phyloP scores from a whole-genome alignment of 805 yeast species.

The Metschnikowia lochheadii region DNA sequence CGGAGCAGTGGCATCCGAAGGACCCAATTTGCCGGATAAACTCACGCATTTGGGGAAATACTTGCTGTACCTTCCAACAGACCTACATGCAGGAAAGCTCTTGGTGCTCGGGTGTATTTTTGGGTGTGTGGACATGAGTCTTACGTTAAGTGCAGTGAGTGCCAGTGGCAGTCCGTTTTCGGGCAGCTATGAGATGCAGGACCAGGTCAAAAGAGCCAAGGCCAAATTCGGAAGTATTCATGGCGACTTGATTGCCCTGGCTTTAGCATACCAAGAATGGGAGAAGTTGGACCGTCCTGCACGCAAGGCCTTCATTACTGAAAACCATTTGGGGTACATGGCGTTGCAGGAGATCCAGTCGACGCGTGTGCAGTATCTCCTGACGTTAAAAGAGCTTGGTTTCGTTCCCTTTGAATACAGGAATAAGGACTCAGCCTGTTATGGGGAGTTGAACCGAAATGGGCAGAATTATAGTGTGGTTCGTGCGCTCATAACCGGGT shows the following conservation, averaged over 20 bases:
- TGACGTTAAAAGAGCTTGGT: constrained; percentile 73
- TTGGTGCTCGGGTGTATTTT: constrained; percentile 76
- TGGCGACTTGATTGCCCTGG: constrained; percentile 76
- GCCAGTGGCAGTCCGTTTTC: constrained; percentile 74
- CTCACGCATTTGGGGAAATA: constrained; percentile 78
- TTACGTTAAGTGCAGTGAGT: constrained; percentile 76
- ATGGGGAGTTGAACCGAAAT: constrained; percentile 46
- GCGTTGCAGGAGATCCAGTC: constrained; percentile 69
- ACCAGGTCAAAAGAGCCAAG: constrained; percentile 46
- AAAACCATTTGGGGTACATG: constrained; percentile 57
- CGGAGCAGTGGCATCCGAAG: constrained; percentile 55
- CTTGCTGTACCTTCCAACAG: constrained; percentile 79
- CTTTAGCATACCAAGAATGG: constrained; percentile 57
- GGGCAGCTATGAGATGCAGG: constrained; percentile 59
- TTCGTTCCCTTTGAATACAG: constrained; percentile 57
- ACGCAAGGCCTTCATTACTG: constrained; percentile 44
- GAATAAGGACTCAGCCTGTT: not conserved
- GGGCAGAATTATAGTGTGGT: constrained; percentile 47
- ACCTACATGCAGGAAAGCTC: constrained; percentile 79
- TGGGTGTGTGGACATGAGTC: constrained; percentile 71
- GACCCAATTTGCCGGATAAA: constrained; percentile 20
- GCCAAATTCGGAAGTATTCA: constrained; percentile 41
- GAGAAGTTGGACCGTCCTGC: constrained; percentile 18
- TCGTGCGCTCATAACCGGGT: constrained; percentile 69
- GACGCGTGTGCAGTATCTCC: constrained; percentile 62